These are phyloP conservation scores for Aegilops sharonensis DNA, from an alignment of 176 grass and related monocot genomes.

Conservation along the genomic window DNA sequence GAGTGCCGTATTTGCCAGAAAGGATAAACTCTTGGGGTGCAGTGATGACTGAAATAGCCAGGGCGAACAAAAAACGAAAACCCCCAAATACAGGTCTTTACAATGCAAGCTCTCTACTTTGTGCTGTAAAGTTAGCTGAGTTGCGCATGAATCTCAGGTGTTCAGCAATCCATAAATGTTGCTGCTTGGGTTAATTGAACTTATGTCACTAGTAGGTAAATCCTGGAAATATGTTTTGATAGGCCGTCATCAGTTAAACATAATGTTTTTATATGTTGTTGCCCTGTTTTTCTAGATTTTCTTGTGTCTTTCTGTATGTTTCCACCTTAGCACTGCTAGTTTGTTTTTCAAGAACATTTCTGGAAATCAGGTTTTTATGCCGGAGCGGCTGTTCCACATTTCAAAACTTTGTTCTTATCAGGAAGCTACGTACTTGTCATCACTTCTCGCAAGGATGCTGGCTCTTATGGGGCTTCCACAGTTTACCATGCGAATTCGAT, in stretches of 20 bases:
- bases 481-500: conserved; percentile 72
- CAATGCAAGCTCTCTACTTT: not conserved
- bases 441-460: conserved; percentile 75
- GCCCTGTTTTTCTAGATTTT: not conserved
- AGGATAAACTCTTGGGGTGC: not conserved
- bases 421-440: conserved; percentile 87
- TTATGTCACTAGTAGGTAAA: not conserved
- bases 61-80: not conserved
- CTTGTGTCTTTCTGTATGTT: not conserved
- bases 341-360: conserved; percentile 3
- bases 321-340: not conserved
- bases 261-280: not conserved
- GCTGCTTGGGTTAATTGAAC: conserved; percentile 17
- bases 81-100: not conserved
- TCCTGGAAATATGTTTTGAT: not conserved
- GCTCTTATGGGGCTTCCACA: conserved; percentile 63
- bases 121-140: not conserved
- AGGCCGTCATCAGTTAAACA: not conserved
- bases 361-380: conserved; percentile 5
- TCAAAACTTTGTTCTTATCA: conserved; percentile 45
- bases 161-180: not conserved
- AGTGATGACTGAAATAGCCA: not conserved
- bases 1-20: not conserved
- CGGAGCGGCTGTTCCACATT: conserved; percentile 4
- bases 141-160: not conserved